Conservation (phyloP, 176 grass and related monocot genomes). For the Elaeis guineensis region DNA sequence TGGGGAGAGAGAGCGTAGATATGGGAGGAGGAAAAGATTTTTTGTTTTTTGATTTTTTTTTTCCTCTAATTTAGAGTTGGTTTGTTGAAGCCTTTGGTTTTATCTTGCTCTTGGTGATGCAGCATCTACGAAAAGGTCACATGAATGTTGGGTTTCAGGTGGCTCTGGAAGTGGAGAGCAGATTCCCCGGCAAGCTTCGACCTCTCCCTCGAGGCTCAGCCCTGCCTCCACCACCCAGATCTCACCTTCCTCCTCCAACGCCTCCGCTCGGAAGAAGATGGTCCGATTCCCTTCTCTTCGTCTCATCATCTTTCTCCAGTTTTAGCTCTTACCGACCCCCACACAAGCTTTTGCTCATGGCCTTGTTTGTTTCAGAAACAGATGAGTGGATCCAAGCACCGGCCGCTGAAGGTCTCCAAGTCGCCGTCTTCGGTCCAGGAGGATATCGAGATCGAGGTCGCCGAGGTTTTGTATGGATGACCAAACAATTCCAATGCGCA, state of each 20-base stretch:
- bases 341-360: conserved; percentile 6
- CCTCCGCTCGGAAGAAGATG: conserved; percentile 64
- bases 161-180: conserved; percentile 33
- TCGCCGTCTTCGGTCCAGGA: conserved; percentile 77
- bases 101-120: conserved; percentile 7
- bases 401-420: conserved; percentile 46
- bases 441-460: conserved; percentile 83
- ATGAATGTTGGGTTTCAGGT: conserved; percentile 53
- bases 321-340: background rate
- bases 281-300: conserved; percentile 14
- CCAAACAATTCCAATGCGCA: conserved; percentile 57
- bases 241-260: conserved; percentile 63
- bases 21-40: no score
- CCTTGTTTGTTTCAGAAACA: conserved; percentile 39
- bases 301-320: conserved; percentile 8
- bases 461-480: conserved; percentile 90
- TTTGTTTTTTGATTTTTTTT: background rate
- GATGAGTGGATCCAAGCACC: conserved; percentile 29
- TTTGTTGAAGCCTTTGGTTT: conserved; percentile 8
- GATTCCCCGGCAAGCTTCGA: conserved; percentile 59
- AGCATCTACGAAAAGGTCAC: conserved; percentile 68
- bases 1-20: background rate
- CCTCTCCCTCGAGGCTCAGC: conserved; percentile 21
- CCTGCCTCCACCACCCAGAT: conserved; percentile 39
- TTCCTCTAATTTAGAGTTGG: background rate